Conservation (phyloP, 1,284 basidiomycete species). For the Boletus austroedulis region DNA sequence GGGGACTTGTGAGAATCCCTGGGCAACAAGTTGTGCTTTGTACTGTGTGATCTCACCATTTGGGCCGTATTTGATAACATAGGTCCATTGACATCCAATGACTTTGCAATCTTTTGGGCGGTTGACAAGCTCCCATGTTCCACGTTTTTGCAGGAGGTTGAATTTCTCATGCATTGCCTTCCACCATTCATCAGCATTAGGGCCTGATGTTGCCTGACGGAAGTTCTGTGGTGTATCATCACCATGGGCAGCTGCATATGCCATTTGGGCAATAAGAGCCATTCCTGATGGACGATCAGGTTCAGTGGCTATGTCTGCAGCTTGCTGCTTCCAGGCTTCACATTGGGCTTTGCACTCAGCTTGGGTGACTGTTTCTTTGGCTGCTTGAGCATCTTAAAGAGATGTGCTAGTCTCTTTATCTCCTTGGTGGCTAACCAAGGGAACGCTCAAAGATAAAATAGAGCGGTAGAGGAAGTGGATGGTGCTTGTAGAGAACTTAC, state of each 20-base stretch:
- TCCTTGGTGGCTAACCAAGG: too few relatives aligned
- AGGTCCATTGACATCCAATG: conserved; percentile 38
- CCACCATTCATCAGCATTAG: conserved; percentile 25
- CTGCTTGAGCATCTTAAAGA: too few relatives aligned
- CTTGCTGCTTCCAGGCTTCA: too few relatives aligned
- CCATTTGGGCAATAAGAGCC: background rate
- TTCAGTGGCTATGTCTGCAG: too few relatives aligned
- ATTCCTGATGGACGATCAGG: too few relatives aligned
- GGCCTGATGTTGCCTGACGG: background rate
- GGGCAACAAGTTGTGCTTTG: conserved; percentile 31
- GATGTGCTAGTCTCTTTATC: too few relatives aligned
- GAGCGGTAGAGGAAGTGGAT: too few relatives aligned
- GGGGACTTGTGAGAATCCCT: too few relatives aligned
- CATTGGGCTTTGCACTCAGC: too few relatives aligned
- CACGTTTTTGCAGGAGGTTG: conserved; percentile 14
- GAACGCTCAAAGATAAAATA: too few relatives aligned
- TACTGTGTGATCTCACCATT: conserved; percentile 25
- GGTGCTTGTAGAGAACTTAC: too few relatives aligned
- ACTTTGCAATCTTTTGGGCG: conserved; percentile 23
- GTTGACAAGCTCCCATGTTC: conserved; percentile 28
- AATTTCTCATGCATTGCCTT: conserved; percentile 34
- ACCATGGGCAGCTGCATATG: background rate
- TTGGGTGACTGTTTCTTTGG: too few relatives aligned
- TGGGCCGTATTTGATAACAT: conserved; percentile 37
- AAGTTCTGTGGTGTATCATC: background rate